Evolutionary conservation across 257 asterid genomes (phyloP), one percentile per base, ranked within the genome.

Genomic region (Solanum okadae): DNA sequence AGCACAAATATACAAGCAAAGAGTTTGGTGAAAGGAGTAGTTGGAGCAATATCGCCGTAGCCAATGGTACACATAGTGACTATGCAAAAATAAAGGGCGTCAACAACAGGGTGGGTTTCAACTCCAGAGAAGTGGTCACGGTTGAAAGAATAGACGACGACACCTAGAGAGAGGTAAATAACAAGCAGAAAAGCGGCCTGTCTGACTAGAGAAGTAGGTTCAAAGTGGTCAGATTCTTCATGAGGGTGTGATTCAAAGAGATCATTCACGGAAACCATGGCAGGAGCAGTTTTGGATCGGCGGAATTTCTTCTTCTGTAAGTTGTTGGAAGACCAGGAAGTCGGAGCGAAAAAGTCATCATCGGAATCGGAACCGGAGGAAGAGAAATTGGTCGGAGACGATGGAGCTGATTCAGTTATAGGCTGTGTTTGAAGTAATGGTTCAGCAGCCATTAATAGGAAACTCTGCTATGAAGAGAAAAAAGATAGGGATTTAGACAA

Each of bases 51-150:
- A 87, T 95, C 98, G 7, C 98, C 98, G 25, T 95, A 95, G 5
- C 98, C 98, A 79, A 95, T 95, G 4, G 98, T 95, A 88, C 98
- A 94, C 98, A 95, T 94, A 37, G 98, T 95, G 78, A 95, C 98
- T 86, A 95, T 93, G 87, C 98, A 94, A 76, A 95, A 95, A 85
- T 95, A 95, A 42, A 95, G 89, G 38, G 96, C 98, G 89, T 95
- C 98, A 40, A 95, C 98, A 15, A 92, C 94, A 5, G 96, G 93
- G 82, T 93, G 96, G 3, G 98, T 95, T 59, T 93, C 94, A 23
- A 81, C 59, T 59, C 92, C 96, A 65, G 87, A 87, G 88, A 95
- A 94, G 87, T 91, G 75, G 33, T 93, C 93, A 89, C 88, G 92
- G 63, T 89, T 92, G 15, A 89, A 81, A 67, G 92, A 92, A 92